These are phyloP conservation scores for Moniliophthora roreri DNA, from an alignment of 1,284 basidiomycete genomes.

Conservation along the genomic window DNA sequence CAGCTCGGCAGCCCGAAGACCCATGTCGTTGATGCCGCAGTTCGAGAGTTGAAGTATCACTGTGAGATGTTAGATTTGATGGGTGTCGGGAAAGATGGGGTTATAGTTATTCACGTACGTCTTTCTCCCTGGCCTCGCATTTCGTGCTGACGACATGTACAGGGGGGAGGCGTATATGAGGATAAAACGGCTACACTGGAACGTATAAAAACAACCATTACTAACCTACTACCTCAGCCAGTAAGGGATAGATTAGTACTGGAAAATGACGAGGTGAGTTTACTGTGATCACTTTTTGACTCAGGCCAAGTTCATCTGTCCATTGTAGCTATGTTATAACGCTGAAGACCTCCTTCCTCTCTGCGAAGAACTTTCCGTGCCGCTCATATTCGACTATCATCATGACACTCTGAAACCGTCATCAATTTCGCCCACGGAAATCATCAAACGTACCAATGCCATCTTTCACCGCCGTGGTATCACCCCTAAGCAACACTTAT, in stretches of 20 bases:
- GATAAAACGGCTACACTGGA: conserved; percentile 74
- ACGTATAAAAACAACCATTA: conserved; percentile 74
- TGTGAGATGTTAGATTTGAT: conserved; percentile 85
- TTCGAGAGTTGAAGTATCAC: conserved; percentile 84
- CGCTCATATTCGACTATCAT: conserved; percentile 79
- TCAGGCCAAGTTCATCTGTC: background rate
- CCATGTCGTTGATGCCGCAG: conserved; percentile 70
- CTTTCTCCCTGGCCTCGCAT: background rate
- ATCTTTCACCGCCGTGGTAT: conserved; percentile 79
- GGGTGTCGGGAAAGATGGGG: conserved; percentile 73
- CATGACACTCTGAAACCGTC: conserved; percentile 75
- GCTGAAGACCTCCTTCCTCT: conserved; percentile 83
- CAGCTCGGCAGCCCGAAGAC: conserved; percentile 80
- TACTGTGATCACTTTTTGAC: background rate
- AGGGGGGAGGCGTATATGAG: conserved; percentile 79
- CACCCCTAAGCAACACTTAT: conserved; percentile 86
- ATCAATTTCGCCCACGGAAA: conserved; percentile 49
- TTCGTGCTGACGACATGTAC: background rate
- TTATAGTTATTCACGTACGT: conserved; percentile 78
- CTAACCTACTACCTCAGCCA: conserved; percentile 53
- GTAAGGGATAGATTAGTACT: conserved; percentile 78
- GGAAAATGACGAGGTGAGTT: conserved; percentile 84
- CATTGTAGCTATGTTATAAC: conserved; percentile 76
- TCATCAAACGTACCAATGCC: conserved; percentile 73
- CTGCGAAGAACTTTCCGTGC: conserved; percentile 81